Base-by-base conservation (phyloP, 176 grass and related monocot genomes). In the Juncus inflexus region DNA sequence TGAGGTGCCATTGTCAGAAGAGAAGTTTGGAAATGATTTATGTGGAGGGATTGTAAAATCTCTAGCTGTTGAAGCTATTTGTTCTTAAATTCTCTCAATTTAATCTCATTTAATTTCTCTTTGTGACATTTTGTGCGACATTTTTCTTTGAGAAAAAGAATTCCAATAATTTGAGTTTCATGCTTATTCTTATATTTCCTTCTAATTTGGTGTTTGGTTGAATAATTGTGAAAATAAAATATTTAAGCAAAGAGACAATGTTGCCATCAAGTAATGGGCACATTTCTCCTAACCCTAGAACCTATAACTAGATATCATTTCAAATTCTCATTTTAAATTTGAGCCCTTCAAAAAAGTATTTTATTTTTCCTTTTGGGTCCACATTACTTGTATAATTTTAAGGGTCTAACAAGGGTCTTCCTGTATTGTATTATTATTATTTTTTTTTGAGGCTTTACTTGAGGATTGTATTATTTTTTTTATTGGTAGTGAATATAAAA, bases 41-140 rank as follows among this genome's bases (percentile, higher is more conserved):
- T 97, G 92, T 77, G 53, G 84, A 6, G 82, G 87, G 58, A 80
- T 91, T 67, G 72, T 68, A 35, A 97, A 89, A 76, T 78, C 82
- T 71, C 85, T 91, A 60, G 92, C 92, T 6, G 56, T 91, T 39
- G 70, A 97, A 77, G 92, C 77, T 10, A 77, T 78, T 58, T 91
- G 92, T 56, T 70, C 78, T 45, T 97, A 37, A 43, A 12, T 47
- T 47, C 43, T 5, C 4, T 5, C 4, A 47, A 47, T 47, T 47
- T 47, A 28, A 6, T 47, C 2, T 47, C 4, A 47, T 6, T 47
- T 47, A 47, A 47, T 47, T 9, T 6, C 9, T 47, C 43, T 5
- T 47, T 6, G 9, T 47, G 43, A 47, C 10, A 62, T 62, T 28
- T 1, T 62, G 58, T 62, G 43, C 2, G 43, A 62, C 58, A 58